Conservation (phyloP, 129 eudicot species). For the carrot (Daucus carota) region DNA sequence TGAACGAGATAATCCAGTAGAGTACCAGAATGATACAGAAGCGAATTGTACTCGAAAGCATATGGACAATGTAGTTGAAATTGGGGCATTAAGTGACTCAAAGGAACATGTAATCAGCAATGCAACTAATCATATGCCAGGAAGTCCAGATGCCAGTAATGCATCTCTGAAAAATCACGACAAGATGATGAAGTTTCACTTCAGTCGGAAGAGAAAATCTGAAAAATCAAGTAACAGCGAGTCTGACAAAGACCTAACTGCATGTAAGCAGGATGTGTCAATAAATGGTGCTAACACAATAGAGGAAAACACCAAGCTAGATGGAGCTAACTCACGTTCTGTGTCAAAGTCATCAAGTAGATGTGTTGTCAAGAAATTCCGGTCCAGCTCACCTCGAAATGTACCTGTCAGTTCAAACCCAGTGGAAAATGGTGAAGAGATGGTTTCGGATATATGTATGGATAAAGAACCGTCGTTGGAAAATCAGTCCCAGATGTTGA, state of each 20-base stretch:
- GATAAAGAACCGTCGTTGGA: background rate
- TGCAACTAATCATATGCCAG: background rate
- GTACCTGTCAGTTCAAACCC: conserved; percentile 4
- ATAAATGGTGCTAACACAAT: background rate
- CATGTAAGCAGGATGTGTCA: conserved; percentile 2
- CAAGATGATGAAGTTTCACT: conserved; percentile 10
- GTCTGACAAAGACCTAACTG: background rate
- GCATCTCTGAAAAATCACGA: background rate
- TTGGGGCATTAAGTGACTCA: background rate
- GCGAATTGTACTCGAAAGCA: background rate
- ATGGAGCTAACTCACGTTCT: background rate
- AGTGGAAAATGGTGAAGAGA: conserved; percentile 5
- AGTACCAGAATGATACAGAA: background rate
- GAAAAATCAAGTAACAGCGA: background rate
- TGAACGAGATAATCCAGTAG: background rate
- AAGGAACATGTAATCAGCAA: background rate
- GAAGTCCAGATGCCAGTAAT: conserved; percentile 10
- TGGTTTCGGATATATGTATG: background rate
- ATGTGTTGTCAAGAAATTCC: background rate
- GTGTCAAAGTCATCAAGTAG: conserved; percentile 6
- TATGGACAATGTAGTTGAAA: background rate
- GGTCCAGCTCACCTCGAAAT: background rate
- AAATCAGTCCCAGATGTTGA: conserved; percentile 9
- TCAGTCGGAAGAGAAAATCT: conserved; percentile 16
- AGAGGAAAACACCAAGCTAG: background rate